These are phyloP conservation scores for Trichosporon faecale DNA, from an alignment of 1,284 basidiomycete genomes.

Conservation along the genomic window DNA sequence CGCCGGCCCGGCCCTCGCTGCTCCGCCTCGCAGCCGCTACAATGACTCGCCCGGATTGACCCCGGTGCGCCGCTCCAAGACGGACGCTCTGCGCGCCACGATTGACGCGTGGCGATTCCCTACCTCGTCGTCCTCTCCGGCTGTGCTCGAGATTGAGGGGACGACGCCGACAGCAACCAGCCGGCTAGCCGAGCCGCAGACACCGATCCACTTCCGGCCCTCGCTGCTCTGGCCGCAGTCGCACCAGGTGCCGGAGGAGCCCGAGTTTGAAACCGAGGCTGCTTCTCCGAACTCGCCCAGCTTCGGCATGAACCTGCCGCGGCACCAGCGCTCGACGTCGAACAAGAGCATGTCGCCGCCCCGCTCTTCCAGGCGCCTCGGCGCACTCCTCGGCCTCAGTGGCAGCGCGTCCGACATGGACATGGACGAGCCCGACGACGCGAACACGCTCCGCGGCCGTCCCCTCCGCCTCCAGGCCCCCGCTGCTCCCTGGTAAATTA, in stretches of 20 bases:
- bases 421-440: constrained; percentile 22
- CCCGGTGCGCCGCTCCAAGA: constrained; percentile 28
- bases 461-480: constrained; percentile 11
- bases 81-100: constrained; percentile 34
- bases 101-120: constrained; percentile 48
- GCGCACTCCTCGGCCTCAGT: constrained; percentile 38
- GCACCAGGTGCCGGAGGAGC: neutral
- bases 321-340: constrained; percentile 7
- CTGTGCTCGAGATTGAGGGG: constrained; percentile 6
- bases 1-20: constrained; percentile 35
- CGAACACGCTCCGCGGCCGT: constrained; percentile 17
- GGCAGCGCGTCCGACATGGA: constrained; percentile 25
- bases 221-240: constrained; percentile 17
- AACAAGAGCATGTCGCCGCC: constrained; percentile 28
- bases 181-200: constrained; percentile 7
- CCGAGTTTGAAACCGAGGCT: neutral
- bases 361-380: constrained; percentile 40
- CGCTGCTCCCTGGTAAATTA: constrained; percentile 17
- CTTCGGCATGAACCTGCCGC: constrained; percentile 14
- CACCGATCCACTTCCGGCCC: constrained; percentile 10
- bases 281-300: neutral
- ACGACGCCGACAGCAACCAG: constrained; percentile 18
- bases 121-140: constrained; percentile 18
- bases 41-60: constrained; percentile 30
- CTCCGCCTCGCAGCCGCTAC: constrained; percentile 18